Conservation (phyloP, 2,329 filamentous ascomycete species). For the Sphaceloma murrayae region DNA sequence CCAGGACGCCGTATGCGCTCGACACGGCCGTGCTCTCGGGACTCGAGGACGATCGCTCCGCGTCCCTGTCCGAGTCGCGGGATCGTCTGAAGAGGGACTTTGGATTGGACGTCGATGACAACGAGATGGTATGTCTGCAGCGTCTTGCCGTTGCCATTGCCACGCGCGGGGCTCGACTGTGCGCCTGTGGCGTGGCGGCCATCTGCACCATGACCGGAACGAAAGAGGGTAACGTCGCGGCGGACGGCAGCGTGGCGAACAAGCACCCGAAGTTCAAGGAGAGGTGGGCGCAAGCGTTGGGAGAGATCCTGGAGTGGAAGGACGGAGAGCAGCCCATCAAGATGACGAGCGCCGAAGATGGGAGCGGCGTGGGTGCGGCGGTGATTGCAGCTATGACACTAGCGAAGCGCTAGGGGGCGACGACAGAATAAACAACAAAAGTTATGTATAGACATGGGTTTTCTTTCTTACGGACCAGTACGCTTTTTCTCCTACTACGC, state of each 20-base stretch:
- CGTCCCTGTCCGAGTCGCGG: constrained; percentile 21
- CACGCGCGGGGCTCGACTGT: constrained; percentile 29
- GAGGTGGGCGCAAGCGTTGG: constrained; percentile 33
- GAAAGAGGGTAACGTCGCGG: constrained; percentile 29
- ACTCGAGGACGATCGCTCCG: constrained; percentile 57
- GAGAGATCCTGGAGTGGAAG: constrained; percentile 32
- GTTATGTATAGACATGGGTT: neutral
- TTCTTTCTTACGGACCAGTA: neutral
- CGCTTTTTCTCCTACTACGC: neutral
- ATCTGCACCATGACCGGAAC: constrained; percentile 30
- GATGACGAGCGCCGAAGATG: constrained; percentile 34
- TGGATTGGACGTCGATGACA: constrained; percentile 20
- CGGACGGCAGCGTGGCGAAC: constrained; percentile 33
- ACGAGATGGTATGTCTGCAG: constrained; percentile 26
- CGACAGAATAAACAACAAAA: constrained; percentile 3
- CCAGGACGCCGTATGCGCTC: constrained; percentile 61
- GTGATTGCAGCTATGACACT: constrained; percentile 29
- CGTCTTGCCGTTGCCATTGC: constrained; percentile 29
- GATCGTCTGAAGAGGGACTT: constrained; percentile 23
- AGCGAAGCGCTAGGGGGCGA: constrained; percentile 22
- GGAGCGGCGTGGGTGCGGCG: constrained; percentile 33
- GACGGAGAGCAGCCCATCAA: constrained; percentile 28
- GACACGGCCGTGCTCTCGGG: constrained; percentile 85
- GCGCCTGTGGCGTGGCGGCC: constrained; percentile 32
- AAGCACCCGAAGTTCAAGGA: constrained; percentile 35